Evolutionary conservation across 768 basidiomycete genomes (phyloP).

Genomic region (Mycena maculata): DNA sequence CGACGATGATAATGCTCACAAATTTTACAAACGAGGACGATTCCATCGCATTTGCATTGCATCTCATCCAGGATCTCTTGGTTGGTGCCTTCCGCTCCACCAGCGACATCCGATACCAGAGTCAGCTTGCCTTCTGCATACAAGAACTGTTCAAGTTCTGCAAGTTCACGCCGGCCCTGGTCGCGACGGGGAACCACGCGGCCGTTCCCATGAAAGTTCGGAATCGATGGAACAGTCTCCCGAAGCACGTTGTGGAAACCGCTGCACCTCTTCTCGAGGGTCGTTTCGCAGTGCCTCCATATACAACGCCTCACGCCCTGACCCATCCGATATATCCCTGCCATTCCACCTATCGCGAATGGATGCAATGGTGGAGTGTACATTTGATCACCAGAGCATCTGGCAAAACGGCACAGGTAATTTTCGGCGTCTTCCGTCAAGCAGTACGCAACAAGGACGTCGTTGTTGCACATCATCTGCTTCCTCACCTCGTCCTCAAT

Average conservation of each 20-base stretch:
- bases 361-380: constrained; percentile 92
- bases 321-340: constrained; percentile 83
- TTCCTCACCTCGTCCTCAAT: constrained; percentile 93
- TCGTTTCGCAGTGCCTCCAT: constrained; percentile 66
- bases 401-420: constrained; percentile 65
- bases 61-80: constrained; percentile 87
- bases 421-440: constrained; percentile 85
- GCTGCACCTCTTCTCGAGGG: constrained; percentile 85
- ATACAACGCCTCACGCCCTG: constrained; percentile 48
- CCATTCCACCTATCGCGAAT: constrained; percentile 90
- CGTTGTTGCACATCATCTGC: constrained; percentile 89
- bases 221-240: constrained; percentile 81
- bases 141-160: constrained; percentile 92
- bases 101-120: constrained; percentile 93
- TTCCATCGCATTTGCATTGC: constrained; percentile 80
- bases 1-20: constrained; percentile 76
- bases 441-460: constrained; percentile 91
- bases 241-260: constrained; percentile 87
- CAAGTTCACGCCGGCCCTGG: constrained; percentile 82
- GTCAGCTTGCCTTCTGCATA: constrained; percentile 88
- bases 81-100: constrained; percentile 93
- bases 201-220: constrained; percentile 74
- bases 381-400: constrained; percentile 79
- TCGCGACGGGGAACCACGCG: constrained; percentile 61
- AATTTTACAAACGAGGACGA: constrained; percentile 88